Conservation (phyloP, 192 early-diverging fungal genomes). For the Diversispora eburnea region DNA sequence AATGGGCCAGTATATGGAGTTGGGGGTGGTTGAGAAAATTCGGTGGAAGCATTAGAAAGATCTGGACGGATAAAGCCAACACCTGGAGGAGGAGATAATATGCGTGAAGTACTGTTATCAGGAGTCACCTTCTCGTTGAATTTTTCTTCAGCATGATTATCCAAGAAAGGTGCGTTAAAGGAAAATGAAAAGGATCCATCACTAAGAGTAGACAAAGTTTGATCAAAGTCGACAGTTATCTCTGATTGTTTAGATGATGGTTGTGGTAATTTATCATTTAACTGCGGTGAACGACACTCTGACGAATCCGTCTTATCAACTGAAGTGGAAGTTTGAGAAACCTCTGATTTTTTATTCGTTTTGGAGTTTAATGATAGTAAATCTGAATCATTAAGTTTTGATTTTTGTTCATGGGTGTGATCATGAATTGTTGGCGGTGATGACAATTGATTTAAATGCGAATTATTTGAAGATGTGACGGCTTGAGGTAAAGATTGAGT, state of each 20-base stretch:
- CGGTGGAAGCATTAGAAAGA: slow-evolving; percentile 16
- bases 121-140: background rate
- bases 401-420: slow-evolving; percentile 1
- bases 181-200: slow-evolving; percentile 27
- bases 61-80: slow-evolving; percentile 23
- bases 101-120: background rate
- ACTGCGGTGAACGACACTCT: background rate
- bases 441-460: background rate
- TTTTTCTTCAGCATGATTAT: background rate
- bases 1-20: slow-evolving; percentile 45
- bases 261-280: background rate
- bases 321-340: slow-evolving; percentile 16
- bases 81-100: slow-evolving; percentile 22
- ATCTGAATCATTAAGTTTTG: background rate
- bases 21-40: slow-evolving; percentile 28
- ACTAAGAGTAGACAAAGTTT: slow-evolving; percentile 27
- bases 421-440: background rate
- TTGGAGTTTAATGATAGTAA: slow-evolving; percentile 15
- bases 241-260: background rate
- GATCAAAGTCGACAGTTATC: slow-evolving; percentile 23
- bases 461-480: background rate
- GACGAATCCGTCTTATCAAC: slow-evolving; percentile 17
- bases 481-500: background rate
- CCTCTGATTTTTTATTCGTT: slow-evolving; percentile 22
- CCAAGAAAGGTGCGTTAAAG: slow-evolving; percentile 9